A percentile compares a stretch with the other conserved stretches of the same genome.
Evolutionary conservation across 371 early-diverging fungal genomes (phyloP).

Genomic region (Apophysomyces trapeziformis): DNA sequence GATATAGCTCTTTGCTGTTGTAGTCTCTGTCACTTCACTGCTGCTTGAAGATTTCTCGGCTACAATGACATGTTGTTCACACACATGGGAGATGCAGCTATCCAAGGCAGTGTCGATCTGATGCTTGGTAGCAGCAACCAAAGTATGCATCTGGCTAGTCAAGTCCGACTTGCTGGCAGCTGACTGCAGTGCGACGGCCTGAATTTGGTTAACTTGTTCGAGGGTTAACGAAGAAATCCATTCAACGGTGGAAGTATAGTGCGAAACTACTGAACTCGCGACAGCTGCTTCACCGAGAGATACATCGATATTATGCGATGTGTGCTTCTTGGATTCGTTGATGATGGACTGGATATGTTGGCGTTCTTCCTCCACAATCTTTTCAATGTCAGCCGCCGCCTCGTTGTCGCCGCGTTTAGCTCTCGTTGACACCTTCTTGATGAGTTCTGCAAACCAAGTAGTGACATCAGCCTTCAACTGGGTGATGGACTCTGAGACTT

Average conservation of each 20-base stretch:
- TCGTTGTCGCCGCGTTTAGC: conserved; percentile 6
- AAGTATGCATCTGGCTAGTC: conserved; percentile 7
- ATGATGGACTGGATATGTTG: conserved; percentile 6
- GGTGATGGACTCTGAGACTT: conserved; percentile 1
- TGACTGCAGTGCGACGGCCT: conserved; percentile 5
- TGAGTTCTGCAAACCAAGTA: conserved; percentile 5
- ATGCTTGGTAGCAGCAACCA: conserved; percentile 4
- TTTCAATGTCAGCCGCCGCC: not conserved
- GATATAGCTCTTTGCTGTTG: not conserved
- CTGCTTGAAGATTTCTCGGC: not conserved
- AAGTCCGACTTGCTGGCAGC: conserved; percentile 3
- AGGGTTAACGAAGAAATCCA: conserved; percentile 4
- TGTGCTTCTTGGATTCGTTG: conserved; percentile 5
- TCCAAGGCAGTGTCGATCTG: conserved; percentile 7
- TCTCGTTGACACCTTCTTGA: not conserved
- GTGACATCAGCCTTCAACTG: not conserved
- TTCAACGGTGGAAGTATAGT: conserved; percentile 4
- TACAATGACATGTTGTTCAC: not conserved
- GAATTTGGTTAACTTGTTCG: not conserved
- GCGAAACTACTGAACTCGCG: not conserved
- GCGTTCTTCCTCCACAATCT: conserved; percentile 2
- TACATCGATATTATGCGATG: conserved; percentile 1
- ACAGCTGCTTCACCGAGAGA: conserved; percentile 3
- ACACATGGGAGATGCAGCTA: not conserved
- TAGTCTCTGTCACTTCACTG: not conserved